Percentiles rank a stretch among this genome's conserved stretches.
These are phyloP conservation scores for Xylariales sp. DNA, from an alignment of 2,329 filamentous ascomycete genomes.

Conservation along the genomic window DNA sequence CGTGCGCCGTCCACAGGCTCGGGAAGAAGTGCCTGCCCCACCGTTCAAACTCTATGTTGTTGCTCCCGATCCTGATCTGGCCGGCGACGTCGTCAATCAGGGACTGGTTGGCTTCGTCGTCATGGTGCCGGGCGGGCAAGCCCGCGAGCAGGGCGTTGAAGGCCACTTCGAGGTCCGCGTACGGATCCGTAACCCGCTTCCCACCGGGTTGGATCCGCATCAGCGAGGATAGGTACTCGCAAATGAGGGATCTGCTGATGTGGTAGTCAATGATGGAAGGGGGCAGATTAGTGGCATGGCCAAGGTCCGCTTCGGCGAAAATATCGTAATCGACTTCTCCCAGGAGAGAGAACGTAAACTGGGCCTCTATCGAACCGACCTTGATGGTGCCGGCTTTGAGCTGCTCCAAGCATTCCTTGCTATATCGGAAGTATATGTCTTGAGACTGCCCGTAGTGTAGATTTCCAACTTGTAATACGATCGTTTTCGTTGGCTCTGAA, in stretches of 20 bases:
- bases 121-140: conserved; percentile 26
- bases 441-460: conserved; percentile 59
- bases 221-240: conserved; percentile 42
- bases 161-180: neutral
- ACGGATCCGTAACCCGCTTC: conserved; percentile 28
- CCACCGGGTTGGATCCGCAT: conserved; percentile 30
- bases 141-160: conserved; percentile 26
- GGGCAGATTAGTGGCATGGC: conserved; percentile 19
- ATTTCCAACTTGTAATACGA: conserved; percentile 42
- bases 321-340: conserved; percentile 3
- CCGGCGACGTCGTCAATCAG: conserved; percentile 48
- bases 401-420: neutral
- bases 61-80: conserved; percentile 44
- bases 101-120: conserved; percentile 36
- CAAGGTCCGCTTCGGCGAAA: conserved; percentile 11
- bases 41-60: conserved; percentile 31
- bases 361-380: conserved; percentile 20
- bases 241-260: conserved; percentile 43
- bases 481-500: conserved; percentile 17
- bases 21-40: conserved; percentile 59
- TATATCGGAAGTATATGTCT: conserved; percentile 43
- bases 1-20: conserved; percentile 51
- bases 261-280: conserved; percentile 43
- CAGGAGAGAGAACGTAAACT: conserved; percentile 28
- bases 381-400: neutral